phyloP scores from a whole-genome alignment of 2,329 filamentous ascomycete species.

The Scedosporium boydii region DNA sequence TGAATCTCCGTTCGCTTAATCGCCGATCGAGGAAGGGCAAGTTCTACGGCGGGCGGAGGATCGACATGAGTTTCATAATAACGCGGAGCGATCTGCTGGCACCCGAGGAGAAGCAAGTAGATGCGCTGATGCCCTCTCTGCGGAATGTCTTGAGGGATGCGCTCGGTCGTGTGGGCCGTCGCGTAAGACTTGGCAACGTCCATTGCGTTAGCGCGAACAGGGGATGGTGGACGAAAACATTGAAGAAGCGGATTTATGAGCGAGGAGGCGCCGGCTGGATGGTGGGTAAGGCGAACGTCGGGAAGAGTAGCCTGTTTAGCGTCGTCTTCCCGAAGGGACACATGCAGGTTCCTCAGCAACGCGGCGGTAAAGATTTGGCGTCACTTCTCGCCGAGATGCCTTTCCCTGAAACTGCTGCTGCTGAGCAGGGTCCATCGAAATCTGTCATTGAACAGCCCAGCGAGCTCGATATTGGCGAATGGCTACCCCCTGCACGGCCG shows the following conservation, averaged over 20 bases:
- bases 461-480: constrained; percentile 34
- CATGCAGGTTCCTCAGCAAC: not conserved
- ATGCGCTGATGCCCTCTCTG: constrained; percentile 78
- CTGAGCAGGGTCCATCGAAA: constrained; percentile 46
- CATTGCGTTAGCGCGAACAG: constrained; percentile 77
- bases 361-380: not conserved
- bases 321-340: constrained; percentile 71
- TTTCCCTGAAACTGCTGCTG: constrained; percentile 27
- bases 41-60: constrained; percentile 58
- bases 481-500: constrained; percentile 67
- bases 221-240: constrained; percentile 79
- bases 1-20: constrained; percentile 70
- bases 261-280: constrained; percentile 87
- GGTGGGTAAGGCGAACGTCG: constrained; percentile 96
- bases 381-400: not conserved
- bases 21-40: constrained; percentile 60
- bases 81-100: constrained; percentile 81
- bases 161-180: constrained; percentile 55
- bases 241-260: constrained; percentile 79
- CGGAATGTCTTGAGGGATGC: constrained; percentile 66
- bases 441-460: constrained; percentile 33
- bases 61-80: constrained; percentile 82
- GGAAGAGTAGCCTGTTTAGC: constrained; percentile 87
- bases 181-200: constrained; percentile 80
- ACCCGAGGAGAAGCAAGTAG: constrained; percentile 73